Base-by-base conservation (phyloP, 768 basidiomycete genomes). In the Podaxis pistillaris region DNA sequence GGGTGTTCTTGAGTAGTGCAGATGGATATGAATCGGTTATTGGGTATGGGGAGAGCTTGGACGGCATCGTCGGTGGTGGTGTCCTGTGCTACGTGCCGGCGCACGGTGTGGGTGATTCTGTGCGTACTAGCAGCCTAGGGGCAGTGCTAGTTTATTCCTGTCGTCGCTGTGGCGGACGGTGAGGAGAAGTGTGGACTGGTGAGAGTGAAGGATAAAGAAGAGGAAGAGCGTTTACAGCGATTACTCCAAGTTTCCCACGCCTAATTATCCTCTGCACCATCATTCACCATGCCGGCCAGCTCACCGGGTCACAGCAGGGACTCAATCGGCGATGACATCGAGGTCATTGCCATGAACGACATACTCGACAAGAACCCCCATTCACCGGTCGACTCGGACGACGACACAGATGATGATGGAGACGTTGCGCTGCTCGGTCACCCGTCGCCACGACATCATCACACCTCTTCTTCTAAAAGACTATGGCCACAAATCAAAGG, bases 1-100 rank as follows among this genome's bases (percentile, higher is more conserved):
- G 79, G 1, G 81, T 81, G 66, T 78, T 84, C 77, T 84, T 87
- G 70, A 91, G 76, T 60, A 93, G 75, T 62, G 79, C 71, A 44
- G 89, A 89, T 64, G 81, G 83, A 63, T 86, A 77, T 64, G 74
- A 67, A n/a, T 80, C 72, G 52, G 82, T 82, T 41, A 73, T 70
- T 61, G 77, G 66, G 74, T 80, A 91, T 54, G 75, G 75, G 60
- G 76, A 72, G 60, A 90, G 78, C 73, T 78, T 85, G 61, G 86
- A 83, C 73, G 87, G 81, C 90, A 90, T 91, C 72, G 64, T 47
- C 47, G 28, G 19, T n/a, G 41, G 36, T 28, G 44, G 30, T 19
- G 58, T 46, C 50, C 33, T 24, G 30, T 40, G 55, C 44, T 41
- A 36, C 53, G n/a, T 30, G 22, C 38, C 50, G 44, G 53, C 47